These are phyloP conservation scores for Xylariaceae sp. DNA, from an alignment of 2,329 filamentous ascomycete species.

Conservation along the genomic window DNA sequence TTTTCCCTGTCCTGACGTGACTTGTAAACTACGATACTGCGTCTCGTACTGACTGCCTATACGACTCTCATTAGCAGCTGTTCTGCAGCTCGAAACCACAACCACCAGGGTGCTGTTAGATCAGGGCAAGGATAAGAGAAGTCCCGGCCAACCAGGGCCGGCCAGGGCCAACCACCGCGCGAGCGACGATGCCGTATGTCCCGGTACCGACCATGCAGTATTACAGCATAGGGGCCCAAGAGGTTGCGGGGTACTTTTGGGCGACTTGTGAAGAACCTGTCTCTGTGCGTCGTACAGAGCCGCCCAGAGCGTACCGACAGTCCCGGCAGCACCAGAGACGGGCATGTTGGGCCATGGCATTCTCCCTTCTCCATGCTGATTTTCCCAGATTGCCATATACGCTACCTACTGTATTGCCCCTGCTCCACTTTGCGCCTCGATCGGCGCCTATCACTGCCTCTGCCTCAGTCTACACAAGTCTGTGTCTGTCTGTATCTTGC, in stretches of 20 bases:
- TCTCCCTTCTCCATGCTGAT: conserved; percentile 26
- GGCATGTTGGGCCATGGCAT: conserved; percentile 23
- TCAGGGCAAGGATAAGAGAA: not conserved
- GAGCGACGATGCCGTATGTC: not conserved
- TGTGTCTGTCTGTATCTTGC: conserved; percentile 13
- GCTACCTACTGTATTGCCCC: conserved; percentile 9
- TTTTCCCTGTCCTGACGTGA: not conserved
- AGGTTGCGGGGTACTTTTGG: conserved; percentile 22
- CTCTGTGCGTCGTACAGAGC: not conserved
- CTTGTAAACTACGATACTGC: too few species aligned
- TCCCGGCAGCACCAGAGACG: conserved; percentile 8
- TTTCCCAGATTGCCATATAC: conserved; percentile 28
- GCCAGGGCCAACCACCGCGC: not conserved
- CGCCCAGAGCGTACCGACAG: not conserved
- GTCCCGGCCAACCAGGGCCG: not conserved
- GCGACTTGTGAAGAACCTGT: conserved; percentile 22
- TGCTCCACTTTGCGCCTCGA: conserved; percentile 26
- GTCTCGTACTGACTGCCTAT: not conserved
- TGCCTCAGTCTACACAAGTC: conserved; percentile 29
- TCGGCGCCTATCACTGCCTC: conserved; percentile 25
- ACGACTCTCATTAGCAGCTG: not conserved
- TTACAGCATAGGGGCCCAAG: conserved; percentile 2
- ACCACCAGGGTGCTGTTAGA: not conserved
- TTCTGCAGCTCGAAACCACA: not conserved
- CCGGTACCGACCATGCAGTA: conserved; percentile 1